Conservation (phyloP, 345 rosid genomes). For the Pseudoturritis turrita region DNA sequence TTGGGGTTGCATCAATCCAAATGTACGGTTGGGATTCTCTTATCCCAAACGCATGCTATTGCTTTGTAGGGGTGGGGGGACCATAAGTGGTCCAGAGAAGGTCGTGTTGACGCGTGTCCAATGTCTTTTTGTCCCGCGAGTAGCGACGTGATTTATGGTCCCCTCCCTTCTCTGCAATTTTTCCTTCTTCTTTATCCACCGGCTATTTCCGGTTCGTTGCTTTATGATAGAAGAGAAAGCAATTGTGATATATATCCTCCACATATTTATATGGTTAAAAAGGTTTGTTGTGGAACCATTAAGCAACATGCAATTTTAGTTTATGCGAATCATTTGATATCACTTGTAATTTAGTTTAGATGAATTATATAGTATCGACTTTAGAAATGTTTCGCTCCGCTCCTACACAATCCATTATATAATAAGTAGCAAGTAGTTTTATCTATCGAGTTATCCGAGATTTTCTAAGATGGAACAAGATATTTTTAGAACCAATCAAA, state of each 20-base stretch:
- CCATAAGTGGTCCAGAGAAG: slow-evolving; percentile 51
- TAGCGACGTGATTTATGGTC: slow-evolving; percentile 47
- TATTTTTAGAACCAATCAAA: no score
- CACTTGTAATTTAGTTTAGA: no score
- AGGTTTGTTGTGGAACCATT: neutral
- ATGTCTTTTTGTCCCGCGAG: slow-evolving; percentile 38
- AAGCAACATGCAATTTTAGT: no score
- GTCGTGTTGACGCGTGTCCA: slow-evolving; percentile 43
- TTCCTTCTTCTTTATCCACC: neutral
- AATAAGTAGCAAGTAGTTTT: no score
- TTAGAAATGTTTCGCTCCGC: no score
- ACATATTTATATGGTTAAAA: neutral
- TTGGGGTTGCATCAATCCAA: slow-evolving; percentile 36
- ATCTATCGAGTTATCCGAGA: no score
- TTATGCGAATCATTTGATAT: no score
- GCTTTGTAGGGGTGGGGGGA: slow-evolving; percentile 34
- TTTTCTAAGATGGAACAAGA: no score
- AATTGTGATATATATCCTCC: neutral
- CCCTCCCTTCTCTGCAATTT: slow-evolving; percentile 17
- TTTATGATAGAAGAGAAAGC: neutral
- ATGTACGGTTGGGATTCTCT: slow-evolving; percentile 44
- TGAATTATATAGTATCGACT: no score
- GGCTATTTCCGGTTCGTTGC: slow-evolving; percentile 17
- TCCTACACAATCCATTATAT: no score
- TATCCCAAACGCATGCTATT: slow-evolving; percentile 42